phyloP scores from a whole-genome alignment of 148 eudicot genomes.

The Polygonum maritimum region DNA sequence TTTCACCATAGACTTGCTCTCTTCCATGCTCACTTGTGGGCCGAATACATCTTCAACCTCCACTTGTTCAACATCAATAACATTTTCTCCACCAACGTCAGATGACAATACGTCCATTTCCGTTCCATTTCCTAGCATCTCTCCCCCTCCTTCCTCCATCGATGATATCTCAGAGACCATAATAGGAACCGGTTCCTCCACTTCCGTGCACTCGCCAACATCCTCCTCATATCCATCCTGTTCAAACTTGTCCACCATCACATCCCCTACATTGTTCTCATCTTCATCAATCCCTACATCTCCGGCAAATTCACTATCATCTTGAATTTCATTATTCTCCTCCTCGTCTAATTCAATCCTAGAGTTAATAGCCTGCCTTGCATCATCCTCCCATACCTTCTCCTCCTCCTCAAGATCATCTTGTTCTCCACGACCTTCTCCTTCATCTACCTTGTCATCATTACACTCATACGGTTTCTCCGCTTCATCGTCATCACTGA shows the following conservation, averaged over 20 bases:
- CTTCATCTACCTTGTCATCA: constrained; percentile 10
- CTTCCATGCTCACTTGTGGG: constrained; percentile 10
- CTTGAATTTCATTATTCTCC: not conserved
- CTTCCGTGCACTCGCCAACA: constrained; percentile 19
- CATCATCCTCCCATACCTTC: constrained; percentile 18
- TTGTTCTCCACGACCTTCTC: constrained; percentile 15
- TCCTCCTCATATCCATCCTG: constrained; percentile 32
- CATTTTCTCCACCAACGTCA: constrained; percentile 19
- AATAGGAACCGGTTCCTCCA: constrained; percentile 14
- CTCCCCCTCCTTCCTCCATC: constrained; percentile 14
- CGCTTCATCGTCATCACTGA: constrained; percentile 8
- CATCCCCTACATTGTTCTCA: not conserved
- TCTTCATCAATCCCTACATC: not conserved
- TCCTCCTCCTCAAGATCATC: constrained; percentile 16
- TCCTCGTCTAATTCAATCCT: constrained; percentile 19
- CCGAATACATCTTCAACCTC: constrained; percentile 17
- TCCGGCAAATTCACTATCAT: not conserved
- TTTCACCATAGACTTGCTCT: not conserved
- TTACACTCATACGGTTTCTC: not conserved
- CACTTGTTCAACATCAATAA: constrained; percentile 14
- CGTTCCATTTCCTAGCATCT: constrained; percentile 12
- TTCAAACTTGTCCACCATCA: constrained; percentile 15
- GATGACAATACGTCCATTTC: constrained; percentile 15
- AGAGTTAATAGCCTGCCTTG: constrained; percentile 7
- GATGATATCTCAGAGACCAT: constrained; percentile 6